Evolutionary conservation across 192 early-diverging fungal species (phyloP).

Genomic region (Backusella psychrophila): DNA sequence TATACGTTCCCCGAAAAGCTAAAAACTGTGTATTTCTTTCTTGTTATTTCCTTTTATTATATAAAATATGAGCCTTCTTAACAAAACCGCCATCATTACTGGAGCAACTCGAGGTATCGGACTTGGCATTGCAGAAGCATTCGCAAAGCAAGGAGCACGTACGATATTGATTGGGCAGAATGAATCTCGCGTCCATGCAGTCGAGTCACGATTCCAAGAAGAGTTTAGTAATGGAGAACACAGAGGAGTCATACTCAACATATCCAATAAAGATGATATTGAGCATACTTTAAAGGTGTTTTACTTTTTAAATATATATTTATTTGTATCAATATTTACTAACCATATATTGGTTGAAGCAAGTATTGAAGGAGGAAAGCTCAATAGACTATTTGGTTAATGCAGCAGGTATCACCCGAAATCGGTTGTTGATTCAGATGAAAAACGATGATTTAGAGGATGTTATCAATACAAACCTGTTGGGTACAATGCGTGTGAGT

Average conservation of each 20-base stretch:
- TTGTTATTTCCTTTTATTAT: not conserved
- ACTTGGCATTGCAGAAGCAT: slow-evolving; percentile 58
- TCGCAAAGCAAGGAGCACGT: slow-evolving; percentile 55
- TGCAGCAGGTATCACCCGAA: slow-evolving; percentile 58
- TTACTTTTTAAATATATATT: not conserved
- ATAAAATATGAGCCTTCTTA: slow-evolving; percentile 3
- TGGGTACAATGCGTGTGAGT: slow-evolving; percentile 66
- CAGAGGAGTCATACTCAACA: slow-evolving; percentile 42
- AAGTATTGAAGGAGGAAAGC: slow-evolving; percentile 16
- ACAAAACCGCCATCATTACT: slow-evolving; percentile 44
- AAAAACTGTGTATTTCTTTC: not conserved
- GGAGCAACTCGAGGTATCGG: slow-evolving; percentile 84
- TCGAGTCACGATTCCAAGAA: slow-evolving; percentile 26
- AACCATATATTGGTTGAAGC: not conserved
- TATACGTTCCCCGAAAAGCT: not conserved
- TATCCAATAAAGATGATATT: slow-evolving; percentile 29
- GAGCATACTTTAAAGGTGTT: slow-evolving; percentile 15
- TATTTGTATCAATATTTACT: not conserved
- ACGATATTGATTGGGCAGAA: slow-evolving; percentile 59
- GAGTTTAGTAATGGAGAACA: slow-evolving; percentile 22
- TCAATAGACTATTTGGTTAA: slow-evolving; percentile 43
- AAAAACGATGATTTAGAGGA: slow-evolving; percentile 44
- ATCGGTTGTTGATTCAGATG: slow-evolving; percentile 50
- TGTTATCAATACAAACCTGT: slow-evolving; percentile 66
- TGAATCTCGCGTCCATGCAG: slow-evolving; percentile 30